phyloP scores from a whole-genome alignment of 805 yeast genomes.

The Nakazawaea ishiwadae region DNA sequence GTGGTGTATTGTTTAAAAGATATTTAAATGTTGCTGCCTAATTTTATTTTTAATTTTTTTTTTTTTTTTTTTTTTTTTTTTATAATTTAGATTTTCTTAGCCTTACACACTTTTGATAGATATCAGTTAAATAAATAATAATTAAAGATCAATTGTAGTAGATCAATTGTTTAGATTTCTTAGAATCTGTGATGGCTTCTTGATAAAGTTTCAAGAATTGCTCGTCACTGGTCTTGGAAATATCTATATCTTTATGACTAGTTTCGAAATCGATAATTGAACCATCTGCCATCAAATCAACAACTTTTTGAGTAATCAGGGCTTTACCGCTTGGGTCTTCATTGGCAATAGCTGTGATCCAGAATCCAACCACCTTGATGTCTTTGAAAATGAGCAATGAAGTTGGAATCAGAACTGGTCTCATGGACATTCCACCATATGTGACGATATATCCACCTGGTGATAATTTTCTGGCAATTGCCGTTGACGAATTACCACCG shows the following conservation, averaged over 20 bases:
- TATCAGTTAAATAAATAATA: too few species aligned
- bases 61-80: too few species aligned
- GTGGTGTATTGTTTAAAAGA: too few species aligned
- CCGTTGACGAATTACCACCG: slow-evolving; percentile 84
- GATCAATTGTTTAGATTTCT: slow-evolving; percentile 39
- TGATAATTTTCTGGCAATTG: slow-evolving; percentile 77
- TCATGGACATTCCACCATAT: slow-evolving; percentile 97
- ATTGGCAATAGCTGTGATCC: slow-evolving; percentile 75
- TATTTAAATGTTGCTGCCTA: too few species aligned
- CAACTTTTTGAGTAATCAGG: slow-evolving; percentile 47
- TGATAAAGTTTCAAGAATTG: slow-evolving; percentile 38
- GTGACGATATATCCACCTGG: slow-evolving; percentile 76
- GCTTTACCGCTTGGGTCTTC: slow-evolving; percentile 56
- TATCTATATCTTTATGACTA: slow-evolving; percentile 32
- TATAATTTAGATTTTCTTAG: too few species aligned
- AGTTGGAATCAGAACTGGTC: slow-evolving; percentile 90
- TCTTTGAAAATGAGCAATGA: slow-evolving; percentile 87
- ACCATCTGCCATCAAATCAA: slow-evolving; percentile 55
- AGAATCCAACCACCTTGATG: slow-evolving; percentile 80
- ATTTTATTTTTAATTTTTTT: too few species aligned
- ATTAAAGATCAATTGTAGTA: slow-evolving; percentile 5
- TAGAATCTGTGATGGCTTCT: slow-evolving; percentile 36
- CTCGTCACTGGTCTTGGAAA: slow-evolving; percentile 33
- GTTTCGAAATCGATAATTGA: slow-evolving; percentile 45
- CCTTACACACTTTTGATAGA: too few species aligned